Base-by-base conservation (phyloP, 2,329 filamentous ascomycete species). In the Arthrinium phaeospermum region DNA sequence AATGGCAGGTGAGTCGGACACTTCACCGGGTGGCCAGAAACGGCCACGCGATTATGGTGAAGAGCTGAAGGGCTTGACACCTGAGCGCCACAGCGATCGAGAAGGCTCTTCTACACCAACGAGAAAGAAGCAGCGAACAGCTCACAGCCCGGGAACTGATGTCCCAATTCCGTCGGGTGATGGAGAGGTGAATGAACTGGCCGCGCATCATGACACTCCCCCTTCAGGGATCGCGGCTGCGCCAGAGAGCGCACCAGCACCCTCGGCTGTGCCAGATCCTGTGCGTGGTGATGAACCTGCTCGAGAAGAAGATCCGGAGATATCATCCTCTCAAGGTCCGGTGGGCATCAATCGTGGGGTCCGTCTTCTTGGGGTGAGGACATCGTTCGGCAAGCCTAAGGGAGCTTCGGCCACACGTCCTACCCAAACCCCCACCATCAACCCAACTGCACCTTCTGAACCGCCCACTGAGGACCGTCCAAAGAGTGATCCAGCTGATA, bases 121-220 rank as follows among this genome's bases (percentile, higher is more conserved):
- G 37, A 27, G 45, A 14, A 81, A 81, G 71, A 80, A 75, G 71
- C 75, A 70, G 71, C 80, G 75, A 70, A 71, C 69, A 51, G 70
- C 57, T 16, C 19, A 41, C 8, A 64, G 57, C 8, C 19, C 34
- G 3, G 7, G 5, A 0, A 34, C 57, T 41, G 34, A 64, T 12
- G 19, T 6, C 10, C 41, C 10, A 34, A 12, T 8, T 24, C 34
- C 19, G 34, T 69, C 80, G 45, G 81, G 81, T 27, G 80, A 82
- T 70, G 81, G 79, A 68, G 80, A 82, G 75, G 79, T 79, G 75
- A 76, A 78, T 74, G 80, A 80, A 71, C 75, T 75, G 19, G 71
- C 53, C 72, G 73, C 70, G 30, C 57, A 71, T 72, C 70, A 69
- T 67, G 53, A 47, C 37, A 69, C 67, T 68, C 37, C 30, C 14